Base-by-base conservation (phyloP, 148 eudicot species). In the Rhododendron simsii region DNA sequence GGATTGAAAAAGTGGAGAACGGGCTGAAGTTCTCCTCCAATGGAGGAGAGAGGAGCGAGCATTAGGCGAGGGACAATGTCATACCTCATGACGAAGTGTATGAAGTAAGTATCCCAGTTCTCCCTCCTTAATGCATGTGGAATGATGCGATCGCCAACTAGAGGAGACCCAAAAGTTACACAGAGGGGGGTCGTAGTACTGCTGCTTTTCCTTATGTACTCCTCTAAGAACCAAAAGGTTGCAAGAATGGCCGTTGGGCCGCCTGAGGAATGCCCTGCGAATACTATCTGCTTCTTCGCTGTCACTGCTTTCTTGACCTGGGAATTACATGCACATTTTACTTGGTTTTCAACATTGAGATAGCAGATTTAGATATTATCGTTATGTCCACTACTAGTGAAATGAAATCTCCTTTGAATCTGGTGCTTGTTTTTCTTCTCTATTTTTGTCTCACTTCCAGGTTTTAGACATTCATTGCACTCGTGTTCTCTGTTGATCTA, bases 151-250 rank as follows among this genome's bases (percentile, higher is more conserved):
- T 95, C 91, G 47, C 98, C 98, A 5, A 88, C 85, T 2, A 96
- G 94, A 13, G 99, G 99, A n/a, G 98, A 95, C 20, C 99, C 99
- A 41, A 96, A 96, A 85, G 98, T 96, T 39, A 96, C 48, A 87
- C 99, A 96, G 67, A 80, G 88, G 28, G 93, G 96, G 12, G 88
- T 85, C 11, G 21, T 85, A 4, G 79, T 84, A 39, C 53, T 63
- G 53, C 35, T 35, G 53, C 47, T 77, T 47, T 76, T 80, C 81
- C 86, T 93, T 41, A 14, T 74, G 88, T 88, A 87, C 21, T 87
- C 84, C 86, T 96, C 98, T 78, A 96, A 83, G 88, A 89, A 90
- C 98, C 98, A 96, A 37, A 96, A 87, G 82, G 99, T 87, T 86
- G 98, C 98, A 33, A 95, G 91, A 69, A 94, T 93, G 84, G 99